Evolutionary conservation across 177 flowering plant genomes (phyloP).

Genomic region (Vitis hybrid): DNA sequence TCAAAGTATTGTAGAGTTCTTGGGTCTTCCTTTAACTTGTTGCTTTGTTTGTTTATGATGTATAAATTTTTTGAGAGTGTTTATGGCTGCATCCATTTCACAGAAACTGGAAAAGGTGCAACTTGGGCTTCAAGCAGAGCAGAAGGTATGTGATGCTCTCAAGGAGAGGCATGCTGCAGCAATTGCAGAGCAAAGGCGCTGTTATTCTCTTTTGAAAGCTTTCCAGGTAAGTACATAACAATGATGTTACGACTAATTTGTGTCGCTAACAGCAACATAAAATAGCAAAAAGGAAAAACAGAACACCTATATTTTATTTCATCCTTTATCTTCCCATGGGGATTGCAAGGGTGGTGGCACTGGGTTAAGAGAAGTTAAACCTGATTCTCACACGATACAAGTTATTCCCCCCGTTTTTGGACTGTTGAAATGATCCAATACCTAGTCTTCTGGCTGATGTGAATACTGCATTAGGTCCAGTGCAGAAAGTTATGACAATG

Average conservation of each 20-base stretch:
- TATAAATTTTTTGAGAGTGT: neutral
- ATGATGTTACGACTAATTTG: neutral
- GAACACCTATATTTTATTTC: neutral
- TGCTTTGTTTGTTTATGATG: constrained; percentile 1
- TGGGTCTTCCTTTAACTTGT: neutral
- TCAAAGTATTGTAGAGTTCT: too few relatives aligned
- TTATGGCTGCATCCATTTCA: constrained; percentile 12
- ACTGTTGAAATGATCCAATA: too few relatives aligned
- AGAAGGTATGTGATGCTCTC: constrained; percentile 47
- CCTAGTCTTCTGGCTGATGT: neutral
- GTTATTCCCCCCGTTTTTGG: neutral
- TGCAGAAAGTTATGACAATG: too few relatives aligned
- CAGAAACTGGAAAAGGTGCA: constrained; percentile 78
- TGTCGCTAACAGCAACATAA: neutral
- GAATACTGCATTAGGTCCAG: too few relatives aligned
- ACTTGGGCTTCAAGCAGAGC: constrained; percentile 50
- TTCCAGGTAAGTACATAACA: constrained; percentile 49
- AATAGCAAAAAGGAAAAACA: neutral
- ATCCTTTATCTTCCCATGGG: neutral
- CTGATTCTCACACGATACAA: neutral
- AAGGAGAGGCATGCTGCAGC: constrained; percentile 62
- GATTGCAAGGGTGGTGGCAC: neutral
- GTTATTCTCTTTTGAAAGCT: constrained; percentile 57
- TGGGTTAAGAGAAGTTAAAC: neutral
- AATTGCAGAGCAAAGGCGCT: constrained; percentile 59